Percentiles rank a stretch among this genome's conserved stretches.
Evolutionary conservation across 495 filamentous ascomycete species (phyloP).

Genomic region (Thermochaetoides thermophila): DNA sequence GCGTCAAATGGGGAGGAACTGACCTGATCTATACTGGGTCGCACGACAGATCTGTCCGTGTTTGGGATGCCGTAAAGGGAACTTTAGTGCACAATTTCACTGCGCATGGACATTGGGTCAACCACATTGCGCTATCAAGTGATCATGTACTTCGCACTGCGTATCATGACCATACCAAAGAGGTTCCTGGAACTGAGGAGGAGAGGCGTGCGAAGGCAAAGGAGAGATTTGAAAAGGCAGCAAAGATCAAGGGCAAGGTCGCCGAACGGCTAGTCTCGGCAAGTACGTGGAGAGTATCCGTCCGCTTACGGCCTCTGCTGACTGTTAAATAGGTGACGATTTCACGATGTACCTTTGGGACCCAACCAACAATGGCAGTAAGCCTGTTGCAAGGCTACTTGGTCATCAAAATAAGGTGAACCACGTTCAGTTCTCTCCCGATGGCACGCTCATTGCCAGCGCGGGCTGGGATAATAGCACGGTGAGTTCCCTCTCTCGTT

Average conservation of each 20-base stretch:
- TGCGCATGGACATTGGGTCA: slow-evolving; percentile 86
- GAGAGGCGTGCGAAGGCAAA: slow-evolving; percentile 62
- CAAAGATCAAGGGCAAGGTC: slow-evolving; percentile 60
- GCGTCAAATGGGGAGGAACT: slow-evolving; percentile 87
- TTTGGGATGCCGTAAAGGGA: slow-evolving; percentile 73
- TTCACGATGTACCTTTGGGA: slow-evolving; percentile 97
- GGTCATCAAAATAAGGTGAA: slow-evolving; percentile 97
- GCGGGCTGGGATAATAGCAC: slow-evolving; percentile 71
- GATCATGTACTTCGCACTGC: slow-evolving; percentile 81
- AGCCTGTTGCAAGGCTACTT: slow-evolving; percentile 72
- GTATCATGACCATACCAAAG: slow-evolving; percentile 68
- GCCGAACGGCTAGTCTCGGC: slow-evolving; percentile 81
- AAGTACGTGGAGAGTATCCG: too few species aligned
- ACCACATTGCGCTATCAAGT: slow-evolving; percentile 87
- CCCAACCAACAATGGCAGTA: slow-evolving; percentile 53
- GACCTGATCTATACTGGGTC: slow-evolving; percentile 49
- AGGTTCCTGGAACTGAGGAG: slow-evolving; percentile 48
- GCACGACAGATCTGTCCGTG: slow-evolving; percentile 87
- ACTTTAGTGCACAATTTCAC: slow-evolving; percentile 65
- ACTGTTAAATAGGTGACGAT: slow-evolving; percentile 79
- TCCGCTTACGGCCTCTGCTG: too few species aligned
- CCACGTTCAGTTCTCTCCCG: slow-evolving; percentile 85
- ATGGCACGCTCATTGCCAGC: slow-evolving; percentile 72
- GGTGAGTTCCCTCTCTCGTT: slow-evolving; percentile 1
- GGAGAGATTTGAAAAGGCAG: slow-evolving; percentile 78